Evolutionary conservation across 1,284 basidiomycete genomes (phyloP), one percentile per base, ranked within the genome.

Genomic region (Schizopora paradoxa): DNA sequence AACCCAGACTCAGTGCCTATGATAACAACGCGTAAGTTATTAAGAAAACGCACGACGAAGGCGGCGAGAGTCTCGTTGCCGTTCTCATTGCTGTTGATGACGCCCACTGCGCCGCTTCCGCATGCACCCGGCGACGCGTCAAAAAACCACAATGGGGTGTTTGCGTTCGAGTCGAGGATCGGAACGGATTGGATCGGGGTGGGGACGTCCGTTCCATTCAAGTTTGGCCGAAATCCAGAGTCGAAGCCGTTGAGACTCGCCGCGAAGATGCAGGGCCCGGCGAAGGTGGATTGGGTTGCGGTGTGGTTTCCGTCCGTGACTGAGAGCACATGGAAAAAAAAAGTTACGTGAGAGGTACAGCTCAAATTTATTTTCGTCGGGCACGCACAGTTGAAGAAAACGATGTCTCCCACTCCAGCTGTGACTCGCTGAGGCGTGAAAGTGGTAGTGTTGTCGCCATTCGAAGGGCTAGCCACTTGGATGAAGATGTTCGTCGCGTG

Each of bases 261-360:
- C 1, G 66, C 66, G 22, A 68, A 68, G 29, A 72, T 59, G 54
- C 79, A 82, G 6, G 78, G 79, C 19, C 56, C 51, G 8, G 62
- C 66, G 54, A 81, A 82, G 3, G 67, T 68, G 8, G 77, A 75
- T 59, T 79, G 72, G 1, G 68, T 79, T 32, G 66, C 77, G 13
- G 71, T 74, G 58, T 79, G 76, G 59, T 75, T 79, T 34, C 77
- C 78, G 46, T 64, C 54, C 0, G 73, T 75, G 60, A 79, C 76
- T 77, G 49, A 3, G 23, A 25, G 38, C 22, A 25, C 14, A 37
- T 29, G 7, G 27, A 32, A 33, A 41, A 14, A 38, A 42, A 33
- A 21, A 47, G 18, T 25, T 28, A 11, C 19, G n/a, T 11, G 25
- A 25, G 11, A 21, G 39, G 25, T n/a, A n/a, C n/a, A n/a, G n/a